Base-by-base conservation (phyloP, 495 filamentous ascomycete genomes). In the Penicillium odoratum region DNA sequence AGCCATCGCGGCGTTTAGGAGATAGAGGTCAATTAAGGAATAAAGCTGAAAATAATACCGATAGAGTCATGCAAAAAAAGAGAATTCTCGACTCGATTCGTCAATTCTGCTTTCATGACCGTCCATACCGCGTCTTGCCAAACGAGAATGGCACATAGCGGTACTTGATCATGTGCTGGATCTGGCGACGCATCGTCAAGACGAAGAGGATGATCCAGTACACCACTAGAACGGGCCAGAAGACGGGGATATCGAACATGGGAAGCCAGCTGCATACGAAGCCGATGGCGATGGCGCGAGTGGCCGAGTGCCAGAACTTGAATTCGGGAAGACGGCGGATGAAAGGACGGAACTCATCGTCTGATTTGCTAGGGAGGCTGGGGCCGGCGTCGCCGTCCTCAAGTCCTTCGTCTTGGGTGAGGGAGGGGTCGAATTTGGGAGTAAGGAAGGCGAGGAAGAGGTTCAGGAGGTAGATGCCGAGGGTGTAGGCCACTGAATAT, bases 91-190 rank as follows among this genome's bases (percentile, higher is more conserved):
- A 33, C 3, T 33, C 9, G 31, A 7, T 38, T 38, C 34, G 38
- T 40, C 38, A 4, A 6, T 18, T 16, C 10, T 21, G 28, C 43
- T 45, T 59, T 68, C 63, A 78, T 70, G 74, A 72, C 21, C 74
- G 71, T 58, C 71, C 71, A 75, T 97, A 97, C 56, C 85, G 83
- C 29, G 89, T 82, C 85, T 97, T 97, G 70, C 93, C 93, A 62
- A 96, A 86, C 16, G 91, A 87, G 81, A 97, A 97, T 42, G 93
- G 93, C 30, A 97, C 92, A 70, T 97, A 98, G 75, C 94, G 91
- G 79, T 98, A 98, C 79, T 98, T 98, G 85, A 98, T 97, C 94
- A 98, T 98, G 76, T 97, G 93, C 81, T 98, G 94, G 58, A 98
- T 98, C 77, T 98, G 94, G 75, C 92, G 88, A 68, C 94, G 84